Percentiles rank a stretch among this genome's conserved stretches.
These are phyloP conservation scores for Parietaria judaica DNA, from an alignment of 306 rosid species.

Conservation along the genomic window DNA sequence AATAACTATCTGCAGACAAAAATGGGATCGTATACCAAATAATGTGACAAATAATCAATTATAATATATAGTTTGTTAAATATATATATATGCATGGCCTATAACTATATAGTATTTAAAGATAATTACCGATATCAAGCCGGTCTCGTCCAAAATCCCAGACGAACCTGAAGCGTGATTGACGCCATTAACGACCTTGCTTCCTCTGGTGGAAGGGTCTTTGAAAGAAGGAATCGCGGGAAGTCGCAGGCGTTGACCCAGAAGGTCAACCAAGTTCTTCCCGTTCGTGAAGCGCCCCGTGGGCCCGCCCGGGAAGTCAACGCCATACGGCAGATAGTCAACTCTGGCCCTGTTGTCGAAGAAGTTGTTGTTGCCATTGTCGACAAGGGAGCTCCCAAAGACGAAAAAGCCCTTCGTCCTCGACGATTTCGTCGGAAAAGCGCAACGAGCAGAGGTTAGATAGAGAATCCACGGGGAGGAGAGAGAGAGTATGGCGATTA, in stretches of 20 bases:
- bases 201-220: conserved; percentile 31
- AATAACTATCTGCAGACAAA: too few relatives aligned
- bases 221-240: conserved; percentile 27
- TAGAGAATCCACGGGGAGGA: not conserved
- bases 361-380: conserved; percentile 47
- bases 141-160: conserved; percentile 42
- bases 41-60: not conserved
- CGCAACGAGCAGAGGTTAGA: not conserved
- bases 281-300: conserved; percentile 46
- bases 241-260: conserved; percentile 11
- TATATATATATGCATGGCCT: too few relatives aligned
- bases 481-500: not conserved
- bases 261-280: conserved; percentile 31
- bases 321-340: conserved; percentile 34
- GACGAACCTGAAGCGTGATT: conserved; percentile 43
- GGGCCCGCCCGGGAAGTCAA: conserved; percentile 35
- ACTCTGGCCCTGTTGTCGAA: conserved; percentile 27
- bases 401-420: conserved; percentile 35
- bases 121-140: conserved; percentile 24
- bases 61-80: not conserved
- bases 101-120: too few relatives aligned
- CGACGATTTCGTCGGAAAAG: not conserved
- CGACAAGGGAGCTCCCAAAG: conserved; percentile 48
- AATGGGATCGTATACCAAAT: too few relatives aligned
- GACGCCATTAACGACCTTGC: conserved; percentile 32